Percentiles rank a stretch among this genome's conserved stretches.
phyloP scores from a whole-genome alignment of 2,329 filamentous ascomycete genomes.

The Monilinia polystroma region DNA sequence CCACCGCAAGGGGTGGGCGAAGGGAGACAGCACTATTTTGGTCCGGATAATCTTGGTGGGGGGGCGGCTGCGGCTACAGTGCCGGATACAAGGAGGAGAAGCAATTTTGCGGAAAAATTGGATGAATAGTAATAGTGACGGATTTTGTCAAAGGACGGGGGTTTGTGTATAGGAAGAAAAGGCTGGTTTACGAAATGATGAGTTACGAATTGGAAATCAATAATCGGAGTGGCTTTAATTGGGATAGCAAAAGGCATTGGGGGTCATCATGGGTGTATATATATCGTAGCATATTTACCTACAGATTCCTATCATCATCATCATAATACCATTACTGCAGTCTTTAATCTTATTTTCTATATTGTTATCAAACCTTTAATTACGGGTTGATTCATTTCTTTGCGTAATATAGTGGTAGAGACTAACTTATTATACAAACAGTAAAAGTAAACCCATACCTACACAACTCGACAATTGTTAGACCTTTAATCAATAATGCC shows the following conservation, averaged over 20 bases:
- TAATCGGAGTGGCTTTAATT: neutral
- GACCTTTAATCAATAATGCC: too few species aligned
- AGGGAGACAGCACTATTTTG: slow-evolving; percentile 14
- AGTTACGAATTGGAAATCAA: neutral
- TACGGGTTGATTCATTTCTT: too few species aligned
- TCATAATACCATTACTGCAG: too few species aligned
- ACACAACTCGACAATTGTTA: too few species aligned
- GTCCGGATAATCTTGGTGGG: slow-evolving; percentile 28
- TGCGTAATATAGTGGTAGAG: too few species aligned
- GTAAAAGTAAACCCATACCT: too few species aligned
- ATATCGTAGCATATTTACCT: too few species aligned
- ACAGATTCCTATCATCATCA: too few species aligned
- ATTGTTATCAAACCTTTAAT: too few species aligned
- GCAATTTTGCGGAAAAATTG: slow-evolving; percentile 5
- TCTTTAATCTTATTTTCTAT: too few species aligned
- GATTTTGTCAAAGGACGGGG: too few species aligned
- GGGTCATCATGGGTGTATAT: neutral
- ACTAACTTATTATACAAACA: too few species aligned
- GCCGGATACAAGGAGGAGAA: neutral
- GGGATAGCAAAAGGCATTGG: neutral
- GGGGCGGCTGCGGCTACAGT: neutral
- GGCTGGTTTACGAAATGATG: neutral
- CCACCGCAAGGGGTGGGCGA: slow-evolving; percentile 26
- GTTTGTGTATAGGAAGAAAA: slow-evolving; percentile 1
- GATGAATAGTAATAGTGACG: neutral